Evolutionary conservation across 73 alveolate species (phyloP).

Genomic region (Durusdinium trenchii): DNA sequence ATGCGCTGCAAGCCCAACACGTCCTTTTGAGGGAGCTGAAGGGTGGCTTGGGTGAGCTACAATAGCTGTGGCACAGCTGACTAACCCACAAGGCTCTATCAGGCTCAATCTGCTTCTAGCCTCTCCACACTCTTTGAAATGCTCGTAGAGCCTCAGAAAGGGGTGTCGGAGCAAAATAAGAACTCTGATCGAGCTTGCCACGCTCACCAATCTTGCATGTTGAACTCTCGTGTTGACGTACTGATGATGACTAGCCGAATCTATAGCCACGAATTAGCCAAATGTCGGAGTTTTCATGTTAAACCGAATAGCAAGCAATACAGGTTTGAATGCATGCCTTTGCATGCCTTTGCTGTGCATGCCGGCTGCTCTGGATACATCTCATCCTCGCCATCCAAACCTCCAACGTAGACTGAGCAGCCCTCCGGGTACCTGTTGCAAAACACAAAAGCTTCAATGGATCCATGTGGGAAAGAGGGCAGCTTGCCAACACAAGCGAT

Average conservation of each 20-base stretch:
- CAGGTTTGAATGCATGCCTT: background rate
- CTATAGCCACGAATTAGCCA: background rate
- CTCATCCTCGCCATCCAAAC: constrained; percentile 80
- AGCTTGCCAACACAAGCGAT: no score
- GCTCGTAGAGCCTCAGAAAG: constrained; percentile 57
- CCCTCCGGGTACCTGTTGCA: constrained; percentile 57
- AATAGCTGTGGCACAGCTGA: background rate
- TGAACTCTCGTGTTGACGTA: background rate
- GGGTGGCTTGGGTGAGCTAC: no score
- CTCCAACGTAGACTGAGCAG: constrained; percentile 87
- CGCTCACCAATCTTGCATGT: background rate
- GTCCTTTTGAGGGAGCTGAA: no score
- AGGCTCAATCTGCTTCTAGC: background rate
- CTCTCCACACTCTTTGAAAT: constrained; percentile 94
- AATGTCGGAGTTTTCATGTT: background rate
- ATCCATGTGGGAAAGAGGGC: no score
- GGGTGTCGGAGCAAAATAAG: background rate
- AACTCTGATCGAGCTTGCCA: background rate
- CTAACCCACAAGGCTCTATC: background rate
- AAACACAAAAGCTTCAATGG: no score
- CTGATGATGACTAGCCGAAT: no score
- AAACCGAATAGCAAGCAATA: background rate
- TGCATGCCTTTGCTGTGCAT: no score
- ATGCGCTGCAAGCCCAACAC: no score
- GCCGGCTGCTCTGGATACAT: constrained; percentile 75